These are phyloP conservation scores for Papilionanthe hybrid DNA, from an alignment of 116 monocot species.

Conservation along the genomic window DNA sequence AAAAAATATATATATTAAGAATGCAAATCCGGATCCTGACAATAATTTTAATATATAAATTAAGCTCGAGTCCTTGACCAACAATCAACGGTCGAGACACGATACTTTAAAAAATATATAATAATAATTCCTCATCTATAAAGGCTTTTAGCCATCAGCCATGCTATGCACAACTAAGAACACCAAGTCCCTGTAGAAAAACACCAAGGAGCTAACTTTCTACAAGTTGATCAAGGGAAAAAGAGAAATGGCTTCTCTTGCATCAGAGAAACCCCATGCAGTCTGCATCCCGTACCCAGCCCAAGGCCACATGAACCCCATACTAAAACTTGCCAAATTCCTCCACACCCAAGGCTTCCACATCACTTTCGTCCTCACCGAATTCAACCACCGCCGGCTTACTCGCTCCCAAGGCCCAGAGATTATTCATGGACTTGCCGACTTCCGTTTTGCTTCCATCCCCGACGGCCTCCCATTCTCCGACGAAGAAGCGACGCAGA, in stretches of 20 bases:
- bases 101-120: too few relatives aligned
- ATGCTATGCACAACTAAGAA: too few relatives aligned
- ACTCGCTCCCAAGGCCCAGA: not conserved
- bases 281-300: constrained; percentile 1
- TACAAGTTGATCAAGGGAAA: not conserved
- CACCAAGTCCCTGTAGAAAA: too few relatives aligned
- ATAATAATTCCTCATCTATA: too few relatives aligned
- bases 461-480: constrained; percentile 10
- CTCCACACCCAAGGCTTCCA: constrained; percentile 3
- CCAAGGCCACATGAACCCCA: constrained; percentile 9
- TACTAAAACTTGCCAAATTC: constrained; percentile 1
- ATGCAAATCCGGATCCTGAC: too few relatives aligned
- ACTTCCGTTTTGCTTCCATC: constrained; percentile 5
- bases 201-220: too few relatives aligned
- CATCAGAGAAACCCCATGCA: not conserved
- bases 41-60: too few relatives aligned
- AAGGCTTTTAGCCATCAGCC: too few relatives aligned
- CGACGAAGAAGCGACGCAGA: constrained; percentile 10
- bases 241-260: not conserved
- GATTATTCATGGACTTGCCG: not conserved
- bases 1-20: too few relatives aligned
- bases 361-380: constrained; percentile 6
- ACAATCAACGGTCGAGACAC: too few relatives aligned
- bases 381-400: constrained; percentile 6
- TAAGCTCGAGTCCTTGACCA: too few relatives aligned